Evolutionary conservation across 495 filamentous ascomycete species (phyloP), one percentile per base, ranked within the genome.

Genomic region (Penicillium macrosclerotiorum): DNA sequence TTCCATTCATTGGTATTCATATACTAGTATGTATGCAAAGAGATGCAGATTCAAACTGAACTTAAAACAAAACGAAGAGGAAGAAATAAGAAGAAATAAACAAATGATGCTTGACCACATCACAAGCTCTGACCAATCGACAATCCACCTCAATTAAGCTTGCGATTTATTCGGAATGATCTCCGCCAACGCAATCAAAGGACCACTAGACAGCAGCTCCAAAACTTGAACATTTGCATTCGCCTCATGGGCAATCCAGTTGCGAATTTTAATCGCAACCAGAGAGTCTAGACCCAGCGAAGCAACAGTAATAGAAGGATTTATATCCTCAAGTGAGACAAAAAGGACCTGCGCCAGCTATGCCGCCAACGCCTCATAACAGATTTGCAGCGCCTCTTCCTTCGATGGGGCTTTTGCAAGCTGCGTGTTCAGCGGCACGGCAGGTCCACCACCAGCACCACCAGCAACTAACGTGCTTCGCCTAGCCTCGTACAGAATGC

Each of bases 231-330:
- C 57, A 43, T 69, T 63, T 2, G 65, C 63, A 47, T 64, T 54
- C 12, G 63, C 53, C 51, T 66, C 60, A 14, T 50, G 54, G 11
- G 58, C 56, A 51, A 70, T 57, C 67, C 67, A 71, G 33, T 67
- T 64, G 0, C 63, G 51, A n/a, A 71, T 54, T 42, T 71, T 67
- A 36, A 69, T 61, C 1, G 64, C 64, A 8, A 71, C 68, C 24
- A 71, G 45, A 4, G 66, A 69, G 36, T 69, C 68, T n/a, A 69
- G 50, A 8, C 67, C 65, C 27, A 62, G 44, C 7, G 57, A 54
- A 17, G 52, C 33, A n/a, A 65, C 51, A 8, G 66, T 50, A 16
- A 55, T 58, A 11, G 45, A 54, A 3, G 50, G 54, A 42, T 67
- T 62, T 53, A 71, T 66, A 30, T 67, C 63, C 32, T 67, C 57